These are phyloP conservation scores for Naganishia friedmannii DNA, from an alignment of 768 basidiomycete species.

Conservation along the genomic window DNA sequence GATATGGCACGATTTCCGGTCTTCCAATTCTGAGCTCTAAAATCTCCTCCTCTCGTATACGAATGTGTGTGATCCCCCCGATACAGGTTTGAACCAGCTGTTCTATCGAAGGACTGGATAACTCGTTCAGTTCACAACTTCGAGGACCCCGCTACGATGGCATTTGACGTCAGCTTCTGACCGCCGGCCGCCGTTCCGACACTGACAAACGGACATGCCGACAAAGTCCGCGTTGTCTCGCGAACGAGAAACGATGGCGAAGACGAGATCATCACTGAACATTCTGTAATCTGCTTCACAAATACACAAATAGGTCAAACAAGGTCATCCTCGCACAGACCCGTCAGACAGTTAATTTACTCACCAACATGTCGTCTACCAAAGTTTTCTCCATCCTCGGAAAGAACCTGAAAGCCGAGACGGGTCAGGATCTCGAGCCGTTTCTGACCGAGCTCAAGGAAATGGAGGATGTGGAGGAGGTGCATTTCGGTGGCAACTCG, in stretches of 20 bases:
- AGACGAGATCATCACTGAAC: conserved; percentile 13
- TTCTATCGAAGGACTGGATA: background rate
- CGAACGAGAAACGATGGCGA: background rate
- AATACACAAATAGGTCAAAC: background rate
- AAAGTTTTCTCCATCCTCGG: conserved; percentile 61
- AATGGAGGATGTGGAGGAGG: conserved; percentile 72
- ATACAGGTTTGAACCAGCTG: too few species aligned
- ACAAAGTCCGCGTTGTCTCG: background rate
- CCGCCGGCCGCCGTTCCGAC: background rate
- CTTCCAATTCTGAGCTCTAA: background rate
- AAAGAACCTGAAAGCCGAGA: conserved; percentile 74
- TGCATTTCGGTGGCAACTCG: conserved; percentile 91
- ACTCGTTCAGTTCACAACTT: background rate
- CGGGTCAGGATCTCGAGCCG: conserved; percentile 70
- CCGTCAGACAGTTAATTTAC: background rate
- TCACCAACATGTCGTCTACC: conserved; percentile 4
- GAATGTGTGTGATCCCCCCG: background rate
- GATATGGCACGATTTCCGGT: background rate
- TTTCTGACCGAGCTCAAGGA: conserved; percentile 57
- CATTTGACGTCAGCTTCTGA: conserved; percentile 18
- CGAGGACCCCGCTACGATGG: background rate
- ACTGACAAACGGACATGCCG: background rate
- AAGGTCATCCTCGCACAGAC: background rate
- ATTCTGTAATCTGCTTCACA: conserved; percentile 4
- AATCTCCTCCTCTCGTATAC: background rate